Base-by-base conservation (phyloP, 2,329 filamentous ascomycete genomes). In the Penicillium sp. region DNA sequence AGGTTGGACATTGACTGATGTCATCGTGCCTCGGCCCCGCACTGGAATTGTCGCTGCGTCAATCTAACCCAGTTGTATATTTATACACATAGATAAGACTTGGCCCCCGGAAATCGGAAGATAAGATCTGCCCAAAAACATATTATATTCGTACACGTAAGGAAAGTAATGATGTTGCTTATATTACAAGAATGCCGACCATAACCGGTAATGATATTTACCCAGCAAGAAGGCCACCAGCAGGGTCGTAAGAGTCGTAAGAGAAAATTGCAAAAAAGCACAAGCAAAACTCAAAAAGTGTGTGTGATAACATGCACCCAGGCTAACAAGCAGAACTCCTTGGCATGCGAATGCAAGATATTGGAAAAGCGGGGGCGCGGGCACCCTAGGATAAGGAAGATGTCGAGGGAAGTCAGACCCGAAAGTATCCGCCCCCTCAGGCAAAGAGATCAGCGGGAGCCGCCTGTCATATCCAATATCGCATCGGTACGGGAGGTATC, bases 381-480 rank as follows among this genome's bases (percentile, higher is more conserved):
- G 34, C 10, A 21, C 12, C 8, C 32, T 9, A 23, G 32, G 30
- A 23, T 37, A 9, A 49, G 10, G 12, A 26, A 24, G 18, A 15
- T 8, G 39, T 42, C 17, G 20, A 43, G 20, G 15, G 27, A 18
- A 50, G 18, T 24, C 27, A 29, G 20, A 12, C 29, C 48, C 48
- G 48, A 51, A 30, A 36, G 42, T 46, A 51, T 26, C 49, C 49
- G 26, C 26, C n/a, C 12, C 9, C 21, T 18, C 12, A 32, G 13
- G 29, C 10, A 27, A 46, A 45, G 24, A 41, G 46, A 51, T 47
- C 41, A 33, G 27, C 42, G 51, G 26, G 50, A 59, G 59, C 56
- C 53, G 59, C 59, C 47, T 51, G 51, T 55, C 53, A 61, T 55
- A 50, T 50, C 45, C 12, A 21, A 53, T 49, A 46, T 42, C 21